These are phyloP conservation scores for Rhizophora apiculata DNA, from an alignment of 345 rosid species.

Conservation along the genomic window DNA sequence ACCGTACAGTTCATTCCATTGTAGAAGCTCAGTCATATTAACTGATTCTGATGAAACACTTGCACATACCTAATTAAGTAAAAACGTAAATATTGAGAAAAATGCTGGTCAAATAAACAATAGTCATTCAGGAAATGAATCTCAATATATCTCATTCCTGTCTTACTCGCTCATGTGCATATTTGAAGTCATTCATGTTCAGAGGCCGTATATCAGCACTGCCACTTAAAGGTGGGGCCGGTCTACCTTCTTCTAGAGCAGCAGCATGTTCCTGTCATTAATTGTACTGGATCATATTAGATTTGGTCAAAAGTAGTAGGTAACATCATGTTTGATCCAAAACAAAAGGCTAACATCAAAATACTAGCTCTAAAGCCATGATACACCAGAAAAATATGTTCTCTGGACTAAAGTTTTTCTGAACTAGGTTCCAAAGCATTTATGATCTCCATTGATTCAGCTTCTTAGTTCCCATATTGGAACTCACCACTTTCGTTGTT, in stretches of 20 bases:
- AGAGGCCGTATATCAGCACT: slow-evolving; percentile 70
- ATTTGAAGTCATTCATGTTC: slow-evolving; percentile 72
- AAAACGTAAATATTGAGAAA: neutral
- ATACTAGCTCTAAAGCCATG: too few relatives aligned
- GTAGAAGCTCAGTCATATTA: slow-evolving; percentile 72
- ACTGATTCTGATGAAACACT: slow-evolving; percentile 85
- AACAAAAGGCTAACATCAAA: too few relatives aligned
- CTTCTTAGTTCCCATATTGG: too few relatives aligned
- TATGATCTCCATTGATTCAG: too few relatives aligned
- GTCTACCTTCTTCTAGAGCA: slow-evolving; percentile 71
- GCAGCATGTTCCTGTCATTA: slow-evolving; percentile 59
- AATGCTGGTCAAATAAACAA: neutral
- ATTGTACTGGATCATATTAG: slow-evolving; percentile 7
- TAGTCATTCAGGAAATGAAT: neutral
- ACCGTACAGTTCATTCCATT: slow-evolving; percentile 88
- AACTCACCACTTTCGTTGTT: too few relatives aligned
- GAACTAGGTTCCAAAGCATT: too few relatives aligned
- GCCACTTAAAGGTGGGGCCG: slow-evolving; percentile 65
- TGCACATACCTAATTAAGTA: slow-evolving; percentile 59
- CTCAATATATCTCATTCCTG: neutral
- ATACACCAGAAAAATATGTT: too few relatives aligned
- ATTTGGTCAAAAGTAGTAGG: too few relatives aligned
- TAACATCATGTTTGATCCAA: too few relatives aligned
- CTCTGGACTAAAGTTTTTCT: too few relatives aligned
- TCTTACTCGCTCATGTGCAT: slow-evolving; percentile 79